Evolutionary conservation across 1,139 yeast genomes (phyloP).

Genomic region (Lodderomyces pseudojiufengensis): DNA sequence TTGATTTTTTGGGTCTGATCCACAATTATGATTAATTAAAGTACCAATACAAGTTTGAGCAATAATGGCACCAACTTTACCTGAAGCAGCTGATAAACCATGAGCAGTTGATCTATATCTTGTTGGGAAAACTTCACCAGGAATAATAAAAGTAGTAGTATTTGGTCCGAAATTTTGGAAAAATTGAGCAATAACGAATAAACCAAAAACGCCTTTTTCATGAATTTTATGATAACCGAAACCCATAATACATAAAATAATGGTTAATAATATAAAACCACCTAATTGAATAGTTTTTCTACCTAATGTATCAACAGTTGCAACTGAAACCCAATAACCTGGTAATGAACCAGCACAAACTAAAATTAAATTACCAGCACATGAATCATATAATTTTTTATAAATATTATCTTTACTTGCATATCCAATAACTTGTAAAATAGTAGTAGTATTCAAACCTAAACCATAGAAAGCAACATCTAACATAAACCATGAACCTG

Average conservation of each 20-base stretch:
- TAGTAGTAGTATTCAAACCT: slow-evolving; percentile 73
- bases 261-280: slow-evolving; percentile 70
- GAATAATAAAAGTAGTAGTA: slow-evolving; percentile 90
- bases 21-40: slow-evolving; percentile 72
- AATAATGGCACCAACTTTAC: slow-evolving; percentile 95
- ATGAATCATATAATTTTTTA: slow-evolving; percentile 62
- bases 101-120: slow-evolving; percentile 97
- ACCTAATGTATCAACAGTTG: slow-evolving; percentile 73
- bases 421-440: slow-evolving; percentile 81
- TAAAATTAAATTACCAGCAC: slow-evolving; percentile 86
- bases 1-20: slow-evolving; percentile 44
- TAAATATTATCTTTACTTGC: slow-evolving; percentile 68
- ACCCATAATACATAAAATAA: slow-evolving; percentile 68
- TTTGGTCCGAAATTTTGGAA: slow-evolving; percentile 94
- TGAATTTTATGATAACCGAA: slow-evolving; percentile 68
- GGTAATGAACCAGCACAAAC: slow-evolving; percentile 91
- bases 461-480: slow-evolving; percentile 95
- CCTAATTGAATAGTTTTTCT: slow-evolving; percentile 75
- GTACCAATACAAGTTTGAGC: slow-evolving; percentile 92
- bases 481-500: slow-evolving; percentile 93
- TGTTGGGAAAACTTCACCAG: slow-evolving; percentile 97
- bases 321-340: slow-evolving; percentile 82
- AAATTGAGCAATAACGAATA: slow-evolving; percentile 75
- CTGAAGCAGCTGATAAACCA: slow-evolving; percentile 94
- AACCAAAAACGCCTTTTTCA: slow-evolving; percentile 63